phyloP scores from a whole-genome alignment of 2,329 filamentous ascomycete species.

The Trichocomaceae sp. region DNA sequence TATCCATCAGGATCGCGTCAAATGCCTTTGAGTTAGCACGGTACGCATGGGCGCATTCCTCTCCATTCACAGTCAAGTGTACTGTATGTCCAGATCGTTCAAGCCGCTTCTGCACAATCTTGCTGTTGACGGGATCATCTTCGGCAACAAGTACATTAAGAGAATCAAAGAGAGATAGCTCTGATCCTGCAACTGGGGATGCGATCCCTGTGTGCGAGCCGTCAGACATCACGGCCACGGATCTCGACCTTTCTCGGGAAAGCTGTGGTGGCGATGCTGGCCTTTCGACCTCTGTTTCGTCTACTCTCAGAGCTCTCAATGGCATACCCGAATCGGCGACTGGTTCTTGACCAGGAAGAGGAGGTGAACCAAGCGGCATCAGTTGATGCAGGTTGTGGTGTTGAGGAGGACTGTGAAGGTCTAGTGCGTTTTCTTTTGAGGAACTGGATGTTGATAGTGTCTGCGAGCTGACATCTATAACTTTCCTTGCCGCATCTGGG shows the following conservation, averaged over 20 bases:
- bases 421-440: not conserved
- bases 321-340: conserved; percentile 31
- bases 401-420: not conserved
- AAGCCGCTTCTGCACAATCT: conserved; percentile 70
- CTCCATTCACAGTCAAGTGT: conserved; percentile 69
- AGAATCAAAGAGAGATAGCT: not conserved
- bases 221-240: conserved; percentile 4
- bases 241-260: conserved; percentile 3
- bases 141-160: conserved; percentile 66
- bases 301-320: conserved; percentile 25
- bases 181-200: not conserved
- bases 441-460: not conserved
- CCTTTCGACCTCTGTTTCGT: conserved; percentile 18
- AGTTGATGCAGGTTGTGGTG: conserved; percentile 14
- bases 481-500: not conserved
- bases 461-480: not conserved
- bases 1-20: conserved; percentile 84
- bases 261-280: conserved; percentile 3
- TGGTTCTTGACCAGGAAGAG: conserved; percentile 22
- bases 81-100: conserved; percentile 70
- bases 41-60: conserved; percentile 71
- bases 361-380: conserved; percentile 17
- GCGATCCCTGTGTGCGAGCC: not conserved
- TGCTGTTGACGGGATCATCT: conserved; percentile 82
- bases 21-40: conserved; percentile 57